Evolutionary conservation across 1,284 basidiomycete species (phyloP).

Genomic region (Mycena sp.): DNA sequence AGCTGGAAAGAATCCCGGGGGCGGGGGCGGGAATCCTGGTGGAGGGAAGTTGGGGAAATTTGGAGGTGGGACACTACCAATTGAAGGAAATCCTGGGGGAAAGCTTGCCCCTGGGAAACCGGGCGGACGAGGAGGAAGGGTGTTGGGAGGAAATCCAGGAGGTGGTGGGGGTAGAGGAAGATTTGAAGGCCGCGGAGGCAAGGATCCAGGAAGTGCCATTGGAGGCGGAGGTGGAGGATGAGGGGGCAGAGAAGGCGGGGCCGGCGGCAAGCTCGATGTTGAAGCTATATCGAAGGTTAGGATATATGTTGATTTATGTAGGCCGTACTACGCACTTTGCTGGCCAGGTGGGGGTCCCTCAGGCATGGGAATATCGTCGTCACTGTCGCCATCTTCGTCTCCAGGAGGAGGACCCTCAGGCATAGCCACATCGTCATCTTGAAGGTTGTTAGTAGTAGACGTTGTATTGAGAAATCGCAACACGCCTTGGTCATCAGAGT

Average conservation of each 20-base stretch:
- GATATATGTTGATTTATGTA: too few species aligned
- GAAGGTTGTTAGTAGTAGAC: neutral
- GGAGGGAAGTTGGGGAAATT: conserved; percentile 38
- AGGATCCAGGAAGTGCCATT: conserved; percentile 35
- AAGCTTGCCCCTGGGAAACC: conserved; percentile 38
- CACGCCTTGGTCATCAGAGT: conserved; percentile 58
- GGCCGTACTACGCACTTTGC: conserved; percentile 35
- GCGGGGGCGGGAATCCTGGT: conserved; percentile 41
- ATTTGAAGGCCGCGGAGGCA: conserved; percentile 37
- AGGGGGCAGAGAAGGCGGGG: conserved; percentile 12
- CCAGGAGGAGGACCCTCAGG: conserved; percentile 84
- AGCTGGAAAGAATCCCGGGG: conserved; percentile 67
- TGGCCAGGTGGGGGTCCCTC: conserved; percentile 77
- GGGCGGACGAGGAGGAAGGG: conserved; percentile 39
- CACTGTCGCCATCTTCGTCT: conserved; percentile 59
- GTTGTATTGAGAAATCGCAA: neutral
- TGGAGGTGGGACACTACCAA: conserved; percentile 33
- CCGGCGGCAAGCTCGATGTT: conserved; percentile 25
- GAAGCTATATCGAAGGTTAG: too few species aligned
- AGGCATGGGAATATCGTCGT: conserved; percentile 90
- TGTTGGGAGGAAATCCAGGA: conserved; percentile 35
- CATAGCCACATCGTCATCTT: conserved; percentile 72
- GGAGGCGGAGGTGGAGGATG: conserved; percentile 35
- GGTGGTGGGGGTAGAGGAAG: conserved; percentile 45
- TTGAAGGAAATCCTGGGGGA: conserved; percentile 33